Percentiles rank a stretch among this genome's conserved stretches.
phyloP scores from a whole-genome alignment of 2,329 filamentous ascomycete species.

The Cladosporium phlei region DNA sequence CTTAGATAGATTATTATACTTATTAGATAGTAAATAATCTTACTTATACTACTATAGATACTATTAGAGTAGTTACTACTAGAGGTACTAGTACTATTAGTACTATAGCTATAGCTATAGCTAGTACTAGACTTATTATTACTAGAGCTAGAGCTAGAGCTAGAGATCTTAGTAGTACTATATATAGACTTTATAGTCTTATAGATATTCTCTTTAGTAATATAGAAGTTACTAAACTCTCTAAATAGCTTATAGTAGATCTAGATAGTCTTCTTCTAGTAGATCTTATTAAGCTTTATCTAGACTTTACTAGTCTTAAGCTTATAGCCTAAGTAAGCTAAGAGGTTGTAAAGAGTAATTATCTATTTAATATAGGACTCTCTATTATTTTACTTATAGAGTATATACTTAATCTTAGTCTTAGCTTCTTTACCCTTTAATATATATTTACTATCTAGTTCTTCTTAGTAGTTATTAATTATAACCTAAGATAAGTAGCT shows the following conservation, averaged over 20 bases:
- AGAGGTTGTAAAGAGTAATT: background rate
- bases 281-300: background rate
- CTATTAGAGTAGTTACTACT: background rate
- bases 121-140: too few species aligned
- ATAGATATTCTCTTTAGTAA: too few species aligned
- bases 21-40: background rate
- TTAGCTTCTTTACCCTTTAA: conserved; percentile 25
- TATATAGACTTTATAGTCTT: too few species aligned
- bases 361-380: conserved; percentile 23
- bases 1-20: background rate
- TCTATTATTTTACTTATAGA: conserved; percentile 34
- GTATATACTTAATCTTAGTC: conserved; percentile 31
- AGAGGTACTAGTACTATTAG: too few species aligned
- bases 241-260: too few species aligned
- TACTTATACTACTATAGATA: background rate
- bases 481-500: conserved; percentile 15
- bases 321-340: background rate
- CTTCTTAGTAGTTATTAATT: conserved; percentile 21
- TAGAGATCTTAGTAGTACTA: too few species aligned
- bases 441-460: conserved; percentile 22
- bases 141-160: too few species aligned
- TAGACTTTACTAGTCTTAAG: background rate
- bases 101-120: too few species aligned
- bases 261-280: background rate
- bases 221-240: too few species aligned